phyloP scores from a whole-genome alignment of 805 yeast genomes.

The Saccharomyces cerevisiae region DNA sequence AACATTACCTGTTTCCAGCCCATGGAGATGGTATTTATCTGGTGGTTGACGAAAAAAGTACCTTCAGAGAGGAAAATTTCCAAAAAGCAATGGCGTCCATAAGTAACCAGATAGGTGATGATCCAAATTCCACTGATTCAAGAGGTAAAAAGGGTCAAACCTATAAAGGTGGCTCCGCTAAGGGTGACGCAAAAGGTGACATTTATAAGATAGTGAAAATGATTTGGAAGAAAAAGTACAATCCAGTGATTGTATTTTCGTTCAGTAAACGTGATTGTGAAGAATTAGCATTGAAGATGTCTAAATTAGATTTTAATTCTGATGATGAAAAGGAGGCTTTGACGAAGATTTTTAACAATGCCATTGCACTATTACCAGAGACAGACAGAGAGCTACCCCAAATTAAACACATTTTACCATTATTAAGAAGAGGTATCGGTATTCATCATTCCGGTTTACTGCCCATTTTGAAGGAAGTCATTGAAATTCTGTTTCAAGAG shows the following conservation, averaged over 20 bases:
- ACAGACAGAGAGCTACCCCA: constrained; percentile 90
- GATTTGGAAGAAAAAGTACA: constrained; percentile 94
- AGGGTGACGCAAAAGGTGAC: constrained; percentile 67
- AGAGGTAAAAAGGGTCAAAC: constrained; percentile 72
- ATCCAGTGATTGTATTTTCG: constrained; percentile 98
- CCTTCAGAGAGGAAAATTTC: constrained; percentile 93
- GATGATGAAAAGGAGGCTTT: constrained; percentile 91
- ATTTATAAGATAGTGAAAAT: constrained; percentile 93
- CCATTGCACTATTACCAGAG: constrained; percentile 80
- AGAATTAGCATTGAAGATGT: constrained; percentile 86
- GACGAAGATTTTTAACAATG: constrained; percentile 83
- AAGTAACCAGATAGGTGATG: constrained; percentile 75
- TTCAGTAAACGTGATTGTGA: constrained; percentile 97
- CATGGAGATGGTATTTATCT: constrained; percentile 96
- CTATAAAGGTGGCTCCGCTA: constrained; percentile 67
- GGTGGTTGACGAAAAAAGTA: constrained; percentile 95
- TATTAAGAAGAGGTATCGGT: constrained; percentile 91
- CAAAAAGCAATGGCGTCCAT: constrained; percentile 97
- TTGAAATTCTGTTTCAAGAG: constrained; percentile 93
- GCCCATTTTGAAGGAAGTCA: constrained; percentile 89
- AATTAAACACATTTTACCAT: constrained; percentile 82
- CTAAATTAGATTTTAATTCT: constrained; percentile 86
- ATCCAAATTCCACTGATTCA: constrained; percentile 52
- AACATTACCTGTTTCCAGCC: constrained; percentile 96
- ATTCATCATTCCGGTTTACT: constrained; percentile 95